Conservation (phyloP, 1,284 basidiomycete species). For the Malassezia obtusa region DNA sequence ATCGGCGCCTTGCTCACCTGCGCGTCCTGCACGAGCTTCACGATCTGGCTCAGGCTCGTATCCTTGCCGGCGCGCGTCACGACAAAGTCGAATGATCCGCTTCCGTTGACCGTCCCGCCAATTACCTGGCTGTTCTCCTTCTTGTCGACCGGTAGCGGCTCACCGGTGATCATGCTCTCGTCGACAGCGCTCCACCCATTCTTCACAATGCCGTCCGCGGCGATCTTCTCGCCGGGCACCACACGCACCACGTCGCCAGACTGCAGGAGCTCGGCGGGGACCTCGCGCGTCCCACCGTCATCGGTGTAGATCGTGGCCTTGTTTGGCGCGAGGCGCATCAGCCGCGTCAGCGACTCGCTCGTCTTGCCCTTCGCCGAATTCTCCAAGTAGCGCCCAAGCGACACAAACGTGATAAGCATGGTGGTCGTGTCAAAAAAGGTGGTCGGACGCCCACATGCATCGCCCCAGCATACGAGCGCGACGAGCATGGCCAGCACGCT, state of each 20-base stretch:
- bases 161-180: slow-evolving; percentile 94
- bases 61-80: slow-evolving; percentile 92
- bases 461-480: slow-evolving; percentile 26
- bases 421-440: slow-evolving; percentile 98
- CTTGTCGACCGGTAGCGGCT: slow-evolving; percentile 82
- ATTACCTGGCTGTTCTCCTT: slow-evolving; percentile 72
- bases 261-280: slow-evolving; percentile 88
- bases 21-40: slow-evolving; percentile 90
- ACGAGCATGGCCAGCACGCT: slow-evolving; percentile 61
- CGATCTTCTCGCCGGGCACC: slow-evolving; percentile 90
- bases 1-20: slow-evolving; percentile 97
- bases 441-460: slow-evolving; percentile 63
- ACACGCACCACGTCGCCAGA: slow-evolving; percentile 87
- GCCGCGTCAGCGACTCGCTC: slow-evolving; percentile 84
- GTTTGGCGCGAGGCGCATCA: slow-evolving; percentile 86
- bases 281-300: slow-evolving; percentile 68
- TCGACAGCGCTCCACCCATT: slow-evolving; percentile 79
- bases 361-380: slow-evolving; percentile 95
- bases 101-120: slow-evolving; percentile 91
- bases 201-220: slow-evolving; percentile 84
- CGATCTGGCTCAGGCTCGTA: slow-evolving; percentile 90
- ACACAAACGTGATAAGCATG: slow-evolving; percentile 96
- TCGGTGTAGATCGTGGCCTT: slow-evolving; percentile 86
- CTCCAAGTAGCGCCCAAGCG: slow-evolving; percentile 87
- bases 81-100: slow-evolving; percentile 88